Conservation (phyloP, 257 asterid genomes). For the Salvia miltiorrhiza region DNA sequence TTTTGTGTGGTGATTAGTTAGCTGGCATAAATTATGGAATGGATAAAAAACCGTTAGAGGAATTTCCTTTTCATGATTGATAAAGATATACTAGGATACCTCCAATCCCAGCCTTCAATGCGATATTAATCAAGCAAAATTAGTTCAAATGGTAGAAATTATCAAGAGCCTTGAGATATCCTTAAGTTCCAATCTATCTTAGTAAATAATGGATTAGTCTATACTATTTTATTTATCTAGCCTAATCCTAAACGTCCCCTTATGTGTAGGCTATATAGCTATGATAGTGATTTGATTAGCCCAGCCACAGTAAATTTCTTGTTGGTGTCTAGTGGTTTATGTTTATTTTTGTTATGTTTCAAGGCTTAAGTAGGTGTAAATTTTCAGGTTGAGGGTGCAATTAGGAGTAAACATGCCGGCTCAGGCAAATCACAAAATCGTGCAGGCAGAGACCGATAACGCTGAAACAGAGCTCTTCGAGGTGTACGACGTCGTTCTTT, state of each 20-base stretch:
- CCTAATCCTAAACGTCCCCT: too few species aligned
- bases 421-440: conserved; percentile 68
- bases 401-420: conserved; percentile 99
- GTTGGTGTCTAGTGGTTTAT: background rate
- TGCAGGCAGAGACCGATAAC: conserved; percentile 48
- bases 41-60: background rate
- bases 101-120: too few species aligned
- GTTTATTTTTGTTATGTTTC: background rate
- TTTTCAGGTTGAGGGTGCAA: conserved; percentile 84
- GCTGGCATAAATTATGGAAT: background rate
- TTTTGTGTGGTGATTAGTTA: background rate
- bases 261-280: background rate
- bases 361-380: background rate
- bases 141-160: too few species aligned
- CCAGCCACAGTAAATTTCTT: background rate
- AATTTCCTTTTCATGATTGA: too few species aligned
- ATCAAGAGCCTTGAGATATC: too few species aligned
- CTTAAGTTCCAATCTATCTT: too few species aligned
- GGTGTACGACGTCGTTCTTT: conserved; percentile 88
- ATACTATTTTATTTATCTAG: too few species aligned
- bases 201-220: too few species aligned
- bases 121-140: too few species aligned
- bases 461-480: conserved; percentile 76
- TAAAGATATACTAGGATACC: too few species aligned
- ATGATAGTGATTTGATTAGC: background rate